Conservation (phyloP, 2,329 filamentous ascomycete species). For the Scedosporium boydii region DNA sequence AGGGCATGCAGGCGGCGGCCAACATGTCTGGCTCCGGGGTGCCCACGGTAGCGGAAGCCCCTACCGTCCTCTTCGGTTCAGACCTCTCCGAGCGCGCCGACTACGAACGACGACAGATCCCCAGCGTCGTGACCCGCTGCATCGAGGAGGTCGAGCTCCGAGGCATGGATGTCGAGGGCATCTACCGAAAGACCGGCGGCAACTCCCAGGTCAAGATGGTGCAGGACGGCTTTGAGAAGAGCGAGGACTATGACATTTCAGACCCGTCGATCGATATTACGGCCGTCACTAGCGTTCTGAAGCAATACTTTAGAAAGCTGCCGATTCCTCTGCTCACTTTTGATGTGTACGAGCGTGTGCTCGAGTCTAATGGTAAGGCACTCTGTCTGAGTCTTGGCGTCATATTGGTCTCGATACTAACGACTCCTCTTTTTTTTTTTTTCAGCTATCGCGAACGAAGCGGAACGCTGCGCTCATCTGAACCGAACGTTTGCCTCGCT, state of each 20-base stretch:
- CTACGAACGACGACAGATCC: slow-evolving; percentile 80
- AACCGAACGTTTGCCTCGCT: slow-evolving; percentile 67
- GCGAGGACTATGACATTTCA: slow-evolving; percentile 80
- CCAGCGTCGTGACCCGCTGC: slow-evolving; percentile 82
- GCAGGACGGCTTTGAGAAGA: slow-evolving; percentile 83
- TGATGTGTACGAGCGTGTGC: slow-evolving; percentile 79
- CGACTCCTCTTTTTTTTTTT: not conserved
- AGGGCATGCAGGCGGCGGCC: slow-evolving; percentile 22
- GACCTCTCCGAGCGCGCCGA: slow-evolving; percentile 80
- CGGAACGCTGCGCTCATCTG: slow-evolving; percentile 62
- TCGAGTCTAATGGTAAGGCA: slow-evolving; percentile 67
- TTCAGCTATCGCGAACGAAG: slow-evolving; percentile 52
- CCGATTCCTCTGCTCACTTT: slow-evolving; percentile 85
- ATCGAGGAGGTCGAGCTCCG: slow-evolving; percentile 94
- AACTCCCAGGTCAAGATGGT: slow-evolving; percentile 84
- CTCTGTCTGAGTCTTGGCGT: not conserved
- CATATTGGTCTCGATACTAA: not conserved
- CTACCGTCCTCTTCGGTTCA: slow-evolving; percentile 69
- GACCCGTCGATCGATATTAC: slow-evolving; percentile 93
- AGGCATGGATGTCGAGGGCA: slow-evolving; percentile 95
- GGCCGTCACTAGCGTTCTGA: slow-evolving; percentile 87
- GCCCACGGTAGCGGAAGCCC: slow-evolving; percentile 39
- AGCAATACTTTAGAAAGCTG: slow-evolving; percentile 94
- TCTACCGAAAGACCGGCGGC: slow-evolving; percentile 95
- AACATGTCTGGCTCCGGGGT: slow-evolving; percentile 29